Evolutionary conservation across 139 green algal genomes (phyloP), one percentile per base, ranked within the genome.

Genomic region (Raphidocelis subcapitata): DNA sequence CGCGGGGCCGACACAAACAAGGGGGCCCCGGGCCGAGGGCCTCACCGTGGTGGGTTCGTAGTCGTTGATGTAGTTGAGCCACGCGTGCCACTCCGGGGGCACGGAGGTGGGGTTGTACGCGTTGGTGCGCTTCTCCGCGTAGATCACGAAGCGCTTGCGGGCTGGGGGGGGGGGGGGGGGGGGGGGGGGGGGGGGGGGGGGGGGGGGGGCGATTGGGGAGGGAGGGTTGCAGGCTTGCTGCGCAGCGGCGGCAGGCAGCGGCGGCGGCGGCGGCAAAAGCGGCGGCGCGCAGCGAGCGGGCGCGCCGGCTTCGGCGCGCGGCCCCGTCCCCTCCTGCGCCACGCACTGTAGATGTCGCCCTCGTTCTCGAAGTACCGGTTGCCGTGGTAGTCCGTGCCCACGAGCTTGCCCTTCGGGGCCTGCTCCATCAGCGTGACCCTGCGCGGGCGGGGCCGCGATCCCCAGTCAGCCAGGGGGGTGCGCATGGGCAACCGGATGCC

Each of bases 11-110:
- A 8, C 62, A 67, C 78, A 84, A 52, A 78, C 80, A 80, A 62
- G 35, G 67, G 67, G 54, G 72, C 79, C 41, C 75, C 26, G 49
- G 74, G 36, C 33, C 46, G 37, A 35, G 32, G 20, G 20, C 24
- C 46, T 46, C 46, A 41, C 46, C 57, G 49, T 69, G 35, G 24
- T 56, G 26, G 81, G 81, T 46, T 60, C 46, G 59, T 75, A 82
- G 81, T 86, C 81, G 62, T 86, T 86, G 72, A 86, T 82, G 64
- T 80, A 80, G 72, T 89, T 85, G 18, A 89, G n/a, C 82, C 84
- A 89, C 36, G 80, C 84, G 49, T 89, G 84, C 84, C 84, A 89
- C 63, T 89, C 84, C 29, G 84, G 68, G 4, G 80, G 77, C 4
- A 89, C 63, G 10, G 20, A 60, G 49, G 84, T 80, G 33, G 81